Evolutionary conservation across 257 asterid species (phyloP).

Genomic region (Solanum paucissectum): DNA sequence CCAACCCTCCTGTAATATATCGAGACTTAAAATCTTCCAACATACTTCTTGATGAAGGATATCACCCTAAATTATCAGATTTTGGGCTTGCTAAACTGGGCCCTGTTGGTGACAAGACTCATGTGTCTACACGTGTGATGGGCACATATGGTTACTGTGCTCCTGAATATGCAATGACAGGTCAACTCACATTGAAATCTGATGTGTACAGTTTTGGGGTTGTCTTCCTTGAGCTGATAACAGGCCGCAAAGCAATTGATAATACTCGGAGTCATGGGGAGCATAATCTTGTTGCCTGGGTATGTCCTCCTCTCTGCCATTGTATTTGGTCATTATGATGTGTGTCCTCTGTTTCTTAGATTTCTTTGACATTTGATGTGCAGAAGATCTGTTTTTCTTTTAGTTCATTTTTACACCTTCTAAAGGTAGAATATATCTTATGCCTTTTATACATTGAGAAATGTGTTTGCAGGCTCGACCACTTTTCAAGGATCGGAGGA

Average conservation of each 20-base stretch:
- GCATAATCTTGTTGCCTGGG: conserved; percentile 91
- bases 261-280: conserved; percentile 50
- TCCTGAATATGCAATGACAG: conserved; percentile 95
- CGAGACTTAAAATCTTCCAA: conserved; percentile 81
- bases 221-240: conserved; percentile 79
- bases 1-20: conserved; percentile 83
- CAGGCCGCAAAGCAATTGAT: conserved; percentile 87
- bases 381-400: background rate
- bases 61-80: conserved; percentile 75
- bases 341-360: background rate
- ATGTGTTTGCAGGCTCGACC: conserved; percentile 64
- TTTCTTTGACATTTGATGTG: background rate
- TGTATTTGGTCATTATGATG: background rate
- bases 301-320: conserved; percentile 10
- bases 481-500: conserved; percentile 71
- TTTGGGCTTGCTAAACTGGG: conserved; percentile 92
- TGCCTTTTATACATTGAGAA: background rate
- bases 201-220: conserved; percentile 90
- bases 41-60: conserved; percentile 75
- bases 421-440: background rate
- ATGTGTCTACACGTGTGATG: conserved; percentile 91
- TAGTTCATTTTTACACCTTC: background rate
- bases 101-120: conserved; percentile 89
- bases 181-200: conserved; percentile 78
- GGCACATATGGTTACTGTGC: conserved; percentile 97